Conservation (phyloP, 345 rosid species). For the Dimocarpus longan region DNA sequence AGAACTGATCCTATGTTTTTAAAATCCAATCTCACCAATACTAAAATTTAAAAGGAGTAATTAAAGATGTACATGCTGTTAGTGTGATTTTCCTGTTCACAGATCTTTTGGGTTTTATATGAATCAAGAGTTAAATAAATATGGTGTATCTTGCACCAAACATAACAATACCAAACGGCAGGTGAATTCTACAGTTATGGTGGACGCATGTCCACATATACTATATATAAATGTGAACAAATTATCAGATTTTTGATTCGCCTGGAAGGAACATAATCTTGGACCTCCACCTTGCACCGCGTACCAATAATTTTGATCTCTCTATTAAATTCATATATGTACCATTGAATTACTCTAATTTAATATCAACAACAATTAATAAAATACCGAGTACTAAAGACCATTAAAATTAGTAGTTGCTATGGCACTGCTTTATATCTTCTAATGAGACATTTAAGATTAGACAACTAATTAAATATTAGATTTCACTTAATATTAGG, state of each 20-base stretch:
- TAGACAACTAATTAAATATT: no score
- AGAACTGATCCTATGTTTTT: no score
- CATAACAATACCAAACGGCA: slow-evolving; percentile 29
- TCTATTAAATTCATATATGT: no score
- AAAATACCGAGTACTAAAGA: not conserved
- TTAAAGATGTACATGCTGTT: no score
- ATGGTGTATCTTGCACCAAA: slow-evolving; percentile 1
- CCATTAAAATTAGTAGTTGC: no score
- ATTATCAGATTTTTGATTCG: not conserved
- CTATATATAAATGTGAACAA: no score
- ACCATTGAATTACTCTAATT: not conserved
- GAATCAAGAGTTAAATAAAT: not conserved
- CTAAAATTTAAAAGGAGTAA: not conserved
- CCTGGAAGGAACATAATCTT: not conserved
- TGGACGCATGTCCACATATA: not conserved
- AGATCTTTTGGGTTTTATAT: no score
- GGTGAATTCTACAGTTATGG: slow-evolving; percentile 2
- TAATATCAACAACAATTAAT: not conserved
- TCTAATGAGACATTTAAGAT: no score
- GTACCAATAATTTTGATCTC: not conserved
- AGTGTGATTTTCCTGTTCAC: no score
- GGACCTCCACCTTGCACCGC: not conserved
- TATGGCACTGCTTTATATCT: no score
- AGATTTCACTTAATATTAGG: not conserved
- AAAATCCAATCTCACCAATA: no score